Conservation (phyloP, 2,329 filamentous ascomycete species). For the Colletotrichum camelliae region DNA sequence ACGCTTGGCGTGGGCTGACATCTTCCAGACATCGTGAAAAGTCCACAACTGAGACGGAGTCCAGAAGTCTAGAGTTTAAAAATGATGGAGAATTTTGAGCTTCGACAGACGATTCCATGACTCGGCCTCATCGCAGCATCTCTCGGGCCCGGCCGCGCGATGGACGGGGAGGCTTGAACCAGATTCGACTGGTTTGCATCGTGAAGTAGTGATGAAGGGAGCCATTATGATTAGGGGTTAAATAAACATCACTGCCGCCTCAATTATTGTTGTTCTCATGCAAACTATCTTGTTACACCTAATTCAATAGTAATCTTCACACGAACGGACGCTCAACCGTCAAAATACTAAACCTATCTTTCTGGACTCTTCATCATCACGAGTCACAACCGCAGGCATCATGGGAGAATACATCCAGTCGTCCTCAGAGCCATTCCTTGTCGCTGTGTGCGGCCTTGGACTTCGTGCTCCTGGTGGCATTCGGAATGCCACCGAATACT, state of each 20-base stretch:
- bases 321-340: background rate
- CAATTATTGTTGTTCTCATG: background rate
- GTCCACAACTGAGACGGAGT: background rate
- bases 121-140: background rate
- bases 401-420: background rate
- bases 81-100: background rate
- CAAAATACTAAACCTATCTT: background rate
- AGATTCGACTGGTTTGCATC: background rate
- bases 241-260: background rate
- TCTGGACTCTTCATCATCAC: background rate
- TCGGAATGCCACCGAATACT: background rate
- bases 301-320: background rate
- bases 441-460: background rate
- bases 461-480: background rate
- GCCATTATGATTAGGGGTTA: rapidly evolving
- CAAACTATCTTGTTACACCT: background rate
- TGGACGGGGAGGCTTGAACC: rapidly evolving
- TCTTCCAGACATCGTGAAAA: background rate
- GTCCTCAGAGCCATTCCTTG: background rate
- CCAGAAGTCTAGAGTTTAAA: background rate
- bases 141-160: background rate
- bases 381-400: background rate
- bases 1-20: background rate
- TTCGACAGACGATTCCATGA: background rate
- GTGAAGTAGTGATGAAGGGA: background rate